These are phyloP conservation scores for Anthracocystis walkeri DNA, from an alignment of 1,284 basidiomycete species.

Conservation along the genomic window DNA sequence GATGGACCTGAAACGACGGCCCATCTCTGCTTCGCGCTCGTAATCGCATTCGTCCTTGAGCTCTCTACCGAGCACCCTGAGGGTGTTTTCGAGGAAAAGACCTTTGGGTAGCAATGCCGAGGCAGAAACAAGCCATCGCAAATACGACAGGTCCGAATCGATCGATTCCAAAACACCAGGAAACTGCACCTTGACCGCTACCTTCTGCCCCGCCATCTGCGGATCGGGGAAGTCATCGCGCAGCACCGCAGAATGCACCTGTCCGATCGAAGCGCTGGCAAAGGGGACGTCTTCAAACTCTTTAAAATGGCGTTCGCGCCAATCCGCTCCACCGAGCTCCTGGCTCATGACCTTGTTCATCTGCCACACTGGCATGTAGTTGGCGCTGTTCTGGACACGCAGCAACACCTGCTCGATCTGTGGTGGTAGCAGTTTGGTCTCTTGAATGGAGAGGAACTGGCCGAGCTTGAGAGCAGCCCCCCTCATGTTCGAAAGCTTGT, in stretches of 20 bases:
- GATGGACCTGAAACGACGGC: slow-evolving; percentile 75
- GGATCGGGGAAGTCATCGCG: slow-evolving; percentile 52
- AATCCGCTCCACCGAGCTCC: slow-evolving; percentile 79
- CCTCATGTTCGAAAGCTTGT: slow-evolving; percentile 91
- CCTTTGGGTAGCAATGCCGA: slow-evolving; percentile 86
- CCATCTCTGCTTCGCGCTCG: slow-evolving; percentile 82
- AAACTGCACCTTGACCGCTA: slow-evolving; percentile 97
- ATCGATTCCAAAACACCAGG: slow-evolving; percentile 90
- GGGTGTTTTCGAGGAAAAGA: slow-evolving; percentile 80
- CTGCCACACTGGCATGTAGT: slow-evolving; percentile 99
- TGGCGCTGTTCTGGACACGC: slow-evolving; percentile 91
- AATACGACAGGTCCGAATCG: slow-evolving; percentile 85
- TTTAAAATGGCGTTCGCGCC: slow-evolving; percentile 77
- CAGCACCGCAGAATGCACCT: slow-evolving; percentile 87
- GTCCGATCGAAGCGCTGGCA: slow-evolving; percentile 96
- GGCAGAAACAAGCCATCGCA: slow-evolving; percentile 84
- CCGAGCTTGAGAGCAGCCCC: slow-evolving; percentile 96
- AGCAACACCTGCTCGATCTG: slow-evolving; percentile 90
- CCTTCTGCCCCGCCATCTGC: slow-evolving; percentile 56
- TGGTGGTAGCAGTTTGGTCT: slow-evolving; percentile 77
- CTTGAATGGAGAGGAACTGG: slow-evolving; percentile 96
- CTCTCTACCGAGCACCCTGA: slow-evolving; percentile 88
- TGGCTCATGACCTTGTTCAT: slow-evolving; percentile 84
- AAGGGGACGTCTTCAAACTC: slow-evolving; percentile 88
- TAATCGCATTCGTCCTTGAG: slow-evolving; percentile 97